Base-by-base conservation (phyloP, 1,284 basidiomycete species). In the Athelia sp. region DNA sequence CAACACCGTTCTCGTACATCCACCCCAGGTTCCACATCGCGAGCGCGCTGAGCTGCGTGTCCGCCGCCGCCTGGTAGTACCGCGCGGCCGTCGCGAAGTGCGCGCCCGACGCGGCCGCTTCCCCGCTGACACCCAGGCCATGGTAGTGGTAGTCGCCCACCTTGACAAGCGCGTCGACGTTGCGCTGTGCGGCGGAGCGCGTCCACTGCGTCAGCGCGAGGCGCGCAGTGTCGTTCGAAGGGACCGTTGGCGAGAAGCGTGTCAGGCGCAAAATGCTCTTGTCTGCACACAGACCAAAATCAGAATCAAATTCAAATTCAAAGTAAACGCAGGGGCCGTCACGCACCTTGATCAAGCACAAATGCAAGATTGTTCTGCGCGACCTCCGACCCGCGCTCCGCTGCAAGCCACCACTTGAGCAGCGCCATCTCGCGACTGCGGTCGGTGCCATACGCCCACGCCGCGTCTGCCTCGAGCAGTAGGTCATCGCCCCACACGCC, bases 1-100 rank as follows among this genome's bases (percentile, higher is more conserved):
- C 97, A 22, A 90, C 67, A 0, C 97, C 97, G 59, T 93, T 90
- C 71, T 99, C 96, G 65, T 98, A 98, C 93, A 99, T 97, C 90
- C 90, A 98, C 1, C 96, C 97, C 22, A 99, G 70, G 62, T 98
- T 98, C 94, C 95, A 99, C 84, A 96, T 93, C 2, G 96, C 95
- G 57, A 99, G 76, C 1, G 95, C 92, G 57, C 92, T 96, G 52
- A 87, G 62, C 54, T 93, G 90, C 1, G 91, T 94, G 57, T 95
- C 93, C 2, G 92, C 92, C 4, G 93, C 93, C 23, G 90, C 87
- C 62, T 93, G 93, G 63, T 99, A 99, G 65, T 93, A 98, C n/a
- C 84, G 83, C 0, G 90, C 92, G 0, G 97, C 97, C 58, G 93
- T 93, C 62, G 93, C 90, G 63, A 83, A 82, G 15, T 86, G 77